Evolutionary conservation across 2,329 filamentous ascomycete genomes (phyloP), one percentile per base, ranked within the genome.

Genomic region (Escovopsis weberi): DNA sequence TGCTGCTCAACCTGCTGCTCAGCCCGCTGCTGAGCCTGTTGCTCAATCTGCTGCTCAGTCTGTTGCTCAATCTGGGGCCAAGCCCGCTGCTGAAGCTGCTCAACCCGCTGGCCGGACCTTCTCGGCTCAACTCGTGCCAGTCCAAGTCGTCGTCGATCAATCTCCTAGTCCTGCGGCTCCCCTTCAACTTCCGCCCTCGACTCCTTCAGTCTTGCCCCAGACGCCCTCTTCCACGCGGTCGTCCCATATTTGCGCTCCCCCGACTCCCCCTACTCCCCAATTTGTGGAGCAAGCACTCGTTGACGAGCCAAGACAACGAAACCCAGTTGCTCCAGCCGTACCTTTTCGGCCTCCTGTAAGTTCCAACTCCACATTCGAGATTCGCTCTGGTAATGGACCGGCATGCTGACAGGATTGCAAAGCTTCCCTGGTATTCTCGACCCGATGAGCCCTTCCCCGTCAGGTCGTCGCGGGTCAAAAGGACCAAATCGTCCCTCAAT

Each of bases 391-490:
- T 42, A 34, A 35, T 30, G 23, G 10, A 39, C 6, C 23, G 4
- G 4, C 12, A 28, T 35, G 18, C 43, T 51, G 37, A 45, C 39
- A 28, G 37, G 18, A 47, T 18, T 43, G 26, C 18, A 33, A 12
- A 78, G 72, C 59, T 80, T 9, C 76, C 76, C 9, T 80, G 75
- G 75, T 52, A 67, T 26, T 77, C 74, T 1, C 59, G 58, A 30
- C 69, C 72, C 4, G 68, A 72, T 30, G 51, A 59, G 26, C 60
- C 64, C 9, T 80, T 76, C 51, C 75, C 75, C 11, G 51, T 49
- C 39, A 55, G 55, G 51, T 54, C 55, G 28, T 48, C 52, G 10
- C 62, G 59, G 35, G 57, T 59, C 11, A 67, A 60, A 51, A 59
- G 62, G 33, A 65, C 62, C 49, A 69, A 67, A 56, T 69, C 62